A percentile compares a stretch with the other conserved stretches of the same genome.
phyloP scores from a whole-genome alignment of 2,329 filamentous ascomycete species.

The Elsinoe australis region DNA sequence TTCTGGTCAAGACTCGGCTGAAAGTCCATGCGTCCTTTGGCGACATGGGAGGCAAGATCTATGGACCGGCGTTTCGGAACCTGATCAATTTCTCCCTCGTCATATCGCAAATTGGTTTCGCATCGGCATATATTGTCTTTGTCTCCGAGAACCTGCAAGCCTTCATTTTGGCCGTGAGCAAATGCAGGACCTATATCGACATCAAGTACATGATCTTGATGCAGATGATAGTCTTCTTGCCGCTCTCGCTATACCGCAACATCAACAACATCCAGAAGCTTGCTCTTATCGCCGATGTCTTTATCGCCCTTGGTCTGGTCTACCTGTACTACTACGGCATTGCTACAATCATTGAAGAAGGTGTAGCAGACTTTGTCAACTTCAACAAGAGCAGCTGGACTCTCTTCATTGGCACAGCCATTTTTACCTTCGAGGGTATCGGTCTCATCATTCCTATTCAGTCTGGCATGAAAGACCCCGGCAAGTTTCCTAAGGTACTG shows the following conservation, averaged over 20 bases:
- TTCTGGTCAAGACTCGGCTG: constrained; percentile 79
- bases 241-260: constrained; percentile 86
- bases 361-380: constrained; percentile 74
- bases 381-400: constrained; percentile 95
- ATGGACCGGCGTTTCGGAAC: constrained; percentile 80
- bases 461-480: constrained; percentile 86
- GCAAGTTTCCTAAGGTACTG: constrained; percentile 84
- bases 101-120: constrained; percentile 89
- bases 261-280: constrained; percentile 97
- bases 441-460: constrained; percentile 97
- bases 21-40: constrained; percentile 91
- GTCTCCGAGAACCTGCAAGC: constrained; percentile 93
- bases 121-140: constrained; percentile 93
- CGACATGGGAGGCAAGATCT: constrained; percentile 88
- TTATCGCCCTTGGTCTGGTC: constrained; percentile 84
- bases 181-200: constrained; percentile 77
- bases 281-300: constrained; percentile 84
- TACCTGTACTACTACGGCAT: constrained; percentile 97
- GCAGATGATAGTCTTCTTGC: constrained; percentile 92
- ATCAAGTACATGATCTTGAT: constrained; percentile 87
- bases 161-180: constrained; percentile 82
- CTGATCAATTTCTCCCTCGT: constrained; percentile 89
- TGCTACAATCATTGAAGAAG: constrained; percentile 67
- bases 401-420: constrained; percentile 94
- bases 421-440: constrained; percentile 98